Evolutionary conservation across 176 grass and related monocot species (phyloP), one percentile per base, ranked within the genome.

Genomic region (Aegilops longissima): DNA sequence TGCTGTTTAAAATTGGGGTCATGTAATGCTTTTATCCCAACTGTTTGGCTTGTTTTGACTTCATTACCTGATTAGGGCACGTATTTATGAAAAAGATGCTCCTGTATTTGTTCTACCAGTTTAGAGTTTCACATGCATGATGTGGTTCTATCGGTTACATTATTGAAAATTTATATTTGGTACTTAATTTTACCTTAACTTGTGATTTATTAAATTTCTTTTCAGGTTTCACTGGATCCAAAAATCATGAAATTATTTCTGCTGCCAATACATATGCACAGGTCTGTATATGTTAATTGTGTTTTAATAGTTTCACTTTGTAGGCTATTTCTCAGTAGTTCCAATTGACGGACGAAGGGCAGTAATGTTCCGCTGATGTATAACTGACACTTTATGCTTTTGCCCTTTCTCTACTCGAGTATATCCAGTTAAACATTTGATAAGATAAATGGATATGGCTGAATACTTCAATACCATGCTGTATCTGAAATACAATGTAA

Each of bases 231-330:
- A 83, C 89, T 94, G 97, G 97, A 71, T 82, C 90, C 39, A 90
- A 85, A 33, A 98, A 98, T 87, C 85, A 88, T 80, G 93, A 98
- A 78, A 92, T 98, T 79, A 69, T 98, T 86, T 71, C 90, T 86
- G 87, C 96, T 56, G 97, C 93, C 20, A 93, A 96, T 93, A 88
- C 92, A 70, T 98, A 98, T 85, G 83, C 86, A 87, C 94, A 98
- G 93, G 97, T 98, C 80, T n/a, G 82, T 94, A 87, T 54, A 24
- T 35, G 74, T 54, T 24, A 9, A n/a, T 3, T 27, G 5, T 31
- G 30, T 84, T 17, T 84, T 17, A 16, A 66, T 61, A 44, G 31
- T 78, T 78, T 85, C 31, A 39, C 47, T 2, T 16, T 69, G 13
- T 78, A 36, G 12, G 6, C 20, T 24, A 31, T 76, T 77, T 45